Evolutionary conservation across 192 early-diverging fungal species (phyloP).

Genomic region (Backusella morwellensis): DNA sequence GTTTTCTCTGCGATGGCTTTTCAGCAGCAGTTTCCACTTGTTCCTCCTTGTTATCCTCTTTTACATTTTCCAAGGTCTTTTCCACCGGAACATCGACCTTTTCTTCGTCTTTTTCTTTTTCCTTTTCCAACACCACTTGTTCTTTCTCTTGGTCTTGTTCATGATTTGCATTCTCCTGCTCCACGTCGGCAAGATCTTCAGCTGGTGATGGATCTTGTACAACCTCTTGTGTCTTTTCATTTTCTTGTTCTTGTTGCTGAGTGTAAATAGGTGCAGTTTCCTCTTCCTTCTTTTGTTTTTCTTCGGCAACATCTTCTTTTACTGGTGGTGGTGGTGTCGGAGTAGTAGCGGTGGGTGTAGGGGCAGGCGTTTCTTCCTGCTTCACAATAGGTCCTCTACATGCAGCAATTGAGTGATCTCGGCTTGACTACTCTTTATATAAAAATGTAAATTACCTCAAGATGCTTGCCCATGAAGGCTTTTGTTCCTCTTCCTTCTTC

Average conservation of each 20-base stretch:
- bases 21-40: not conserved
- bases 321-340: not conserved
- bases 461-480: conserved; percentile 36
- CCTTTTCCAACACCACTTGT: not conserved
- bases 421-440: not conserved
- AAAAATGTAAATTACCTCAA: conserved; percentile 16
- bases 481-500: conserved; percentile 18
- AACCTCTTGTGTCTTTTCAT: not conserved
- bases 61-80: not conserved
- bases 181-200: not conserved
- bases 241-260: not conserved
- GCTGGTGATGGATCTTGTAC: not conserved
- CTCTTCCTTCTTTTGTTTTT: not conserved
- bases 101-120: not conserved
- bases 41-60: not conserved
- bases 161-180: not conserved
- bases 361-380: not conserved
- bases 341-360: not conserved
- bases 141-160: not conserved
- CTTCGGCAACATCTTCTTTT: not conserved
- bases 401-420: too few relatives aligned
- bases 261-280: not conserved
- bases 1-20: not conserved
- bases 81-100: not conserved
- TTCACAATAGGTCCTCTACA: conserved; percentile 10